Evolutionary conservation across 2,329 filamentous ascomycete species (phyloP).

Genomic region (Torrubiella hemipterigena): DNA sequence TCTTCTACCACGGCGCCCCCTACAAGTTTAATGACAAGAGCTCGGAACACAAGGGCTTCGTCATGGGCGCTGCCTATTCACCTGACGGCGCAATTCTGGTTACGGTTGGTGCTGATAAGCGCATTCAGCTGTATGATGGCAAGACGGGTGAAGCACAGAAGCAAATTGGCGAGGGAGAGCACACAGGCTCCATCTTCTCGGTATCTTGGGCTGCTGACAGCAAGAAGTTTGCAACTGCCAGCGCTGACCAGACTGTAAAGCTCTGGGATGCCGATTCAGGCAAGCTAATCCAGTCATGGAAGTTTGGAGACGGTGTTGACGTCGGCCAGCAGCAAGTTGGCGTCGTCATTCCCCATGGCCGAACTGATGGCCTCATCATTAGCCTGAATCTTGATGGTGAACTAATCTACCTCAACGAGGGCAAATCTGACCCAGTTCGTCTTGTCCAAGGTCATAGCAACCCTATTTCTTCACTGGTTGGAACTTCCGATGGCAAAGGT

Average conservation of each 20-base stretch:
- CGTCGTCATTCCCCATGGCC: constrained; percentile 75
- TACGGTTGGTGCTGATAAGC: constrained; percentile 83
- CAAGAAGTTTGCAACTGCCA: constrained; percentile 77
- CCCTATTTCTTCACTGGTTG: constrained; percentile 63
- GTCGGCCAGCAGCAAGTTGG: constrained; percentile 85
- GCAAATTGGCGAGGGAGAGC: constrained; percentile 70
- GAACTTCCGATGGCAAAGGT: constrained; percentile 33
- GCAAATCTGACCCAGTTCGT: constrained; percentile 54
- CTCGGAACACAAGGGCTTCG: constrained; percentile 74
- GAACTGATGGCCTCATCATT: constrained; percentile 78
- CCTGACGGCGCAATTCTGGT: constrained; percentile 74
- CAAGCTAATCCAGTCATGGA: constrained; percentile 71
- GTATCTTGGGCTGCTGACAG: constrained; percentile 86
- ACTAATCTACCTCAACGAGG: constrained; percentile 75
- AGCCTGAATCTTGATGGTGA: constrained; percentile 81
- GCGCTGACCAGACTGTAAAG: constrained; percentile 88
- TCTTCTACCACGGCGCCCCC: constrained; percentile 86
- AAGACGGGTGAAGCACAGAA: constrained; percentile 79
- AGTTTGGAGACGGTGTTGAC: constrained; percentile 66
- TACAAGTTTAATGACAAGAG: constrained; percentile 92
- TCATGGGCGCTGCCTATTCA: constrained; percentile 79
- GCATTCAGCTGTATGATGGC: constrained; percentile 90
- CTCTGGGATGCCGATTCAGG: constrained; percentile 83
- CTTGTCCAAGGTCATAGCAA: constrained; percentile 84
- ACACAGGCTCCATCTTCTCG: constrained; percentile 86